Evolutionary conservation across 2,329 filamentous ascomycete species (phyloP).

Genomic region (Colletotrichum sublineola): DNA sequence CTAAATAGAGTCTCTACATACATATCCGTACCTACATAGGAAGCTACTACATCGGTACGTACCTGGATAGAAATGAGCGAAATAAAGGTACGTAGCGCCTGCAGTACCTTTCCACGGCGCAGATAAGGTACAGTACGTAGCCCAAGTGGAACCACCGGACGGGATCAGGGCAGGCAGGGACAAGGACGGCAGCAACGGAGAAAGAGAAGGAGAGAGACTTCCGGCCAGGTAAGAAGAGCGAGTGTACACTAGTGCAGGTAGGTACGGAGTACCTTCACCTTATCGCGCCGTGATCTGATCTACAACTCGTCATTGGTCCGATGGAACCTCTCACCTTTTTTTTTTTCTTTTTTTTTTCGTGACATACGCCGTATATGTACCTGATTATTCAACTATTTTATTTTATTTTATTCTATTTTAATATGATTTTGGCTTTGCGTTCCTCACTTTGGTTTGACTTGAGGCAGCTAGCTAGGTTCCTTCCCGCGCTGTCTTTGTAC

Average conservation of each 20-base stretch:
- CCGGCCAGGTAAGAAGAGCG: slow-evolving; percentile 17
- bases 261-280: slow-evolving; percentile 11
- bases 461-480: not conserved
- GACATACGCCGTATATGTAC: slow-evolving; percentile 23
- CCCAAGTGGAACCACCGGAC: not conserved
- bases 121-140: slow-evolving; percentile 12
- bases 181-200: slow-evolving; percentile 23
- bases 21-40: too few species aligned
- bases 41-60: not conserved
- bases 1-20: too few species aligned
- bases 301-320: slow-evolving; percentile 37
- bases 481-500: not conserved
- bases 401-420: not conserved
- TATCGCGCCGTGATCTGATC: slow-evolving; percentile 42
- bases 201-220: slow-evolving; percentile 22
- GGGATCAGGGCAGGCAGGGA: slow-evolving; percentile 18
- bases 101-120: not conserved
- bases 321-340: slow-evolving; percentile 38
- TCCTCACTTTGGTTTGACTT: not conserved
- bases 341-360: slow-evolving; percentile 18
- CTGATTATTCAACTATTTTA: not conserved
- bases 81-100: not conserved
- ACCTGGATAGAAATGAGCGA: too few species aligned
- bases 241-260: too few species aligned
- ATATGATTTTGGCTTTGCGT: not conserved